These are phyloP conservation scores for Ochromonadaceae sp. DNA, from an alignment of 352 stramenopile species.

Conservation along the genomic window DNA sequence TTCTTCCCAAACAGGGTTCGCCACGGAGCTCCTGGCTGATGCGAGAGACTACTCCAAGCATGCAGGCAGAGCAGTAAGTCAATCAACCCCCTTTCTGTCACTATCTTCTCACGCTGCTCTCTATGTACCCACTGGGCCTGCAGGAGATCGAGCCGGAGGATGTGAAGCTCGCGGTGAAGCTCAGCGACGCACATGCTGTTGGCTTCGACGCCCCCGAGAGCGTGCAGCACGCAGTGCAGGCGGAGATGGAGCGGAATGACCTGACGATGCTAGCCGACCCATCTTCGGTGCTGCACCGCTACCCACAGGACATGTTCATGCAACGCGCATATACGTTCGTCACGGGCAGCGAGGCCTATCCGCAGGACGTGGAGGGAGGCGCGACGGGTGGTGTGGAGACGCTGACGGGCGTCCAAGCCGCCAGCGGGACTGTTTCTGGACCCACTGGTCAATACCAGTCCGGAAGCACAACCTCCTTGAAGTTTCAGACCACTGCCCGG, in stretches of 20 bases:
- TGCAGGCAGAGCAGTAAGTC: not conserved
- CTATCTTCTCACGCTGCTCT: not conserved
- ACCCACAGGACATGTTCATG: not conserved
- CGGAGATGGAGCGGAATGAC: not conserved
- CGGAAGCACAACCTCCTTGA: too few relatives aligned
- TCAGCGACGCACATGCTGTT: not conserved
- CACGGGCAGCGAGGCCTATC: not conserved
- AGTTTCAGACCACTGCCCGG: too few relatives aligned
- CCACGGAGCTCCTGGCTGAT: not conserved
- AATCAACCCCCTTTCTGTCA: too few relatives aligned
- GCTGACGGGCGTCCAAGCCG: too few relatives aligned
- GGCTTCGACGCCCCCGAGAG: not conserved
- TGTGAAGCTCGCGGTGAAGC: not conserved
- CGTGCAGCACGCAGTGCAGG: not conserved
- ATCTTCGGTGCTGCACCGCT: not conserved
- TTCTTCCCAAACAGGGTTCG: not conserved
- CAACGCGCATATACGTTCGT: not conserved
- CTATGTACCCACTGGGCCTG: not conserved
- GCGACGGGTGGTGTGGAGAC: too few relatives aligned
- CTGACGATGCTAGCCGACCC: not conserved
- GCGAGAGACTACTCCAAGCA: not conserved
- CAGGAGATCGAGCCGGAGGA: constrained; percentile 3
- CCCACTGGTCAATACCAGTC: too few relatives aligned
- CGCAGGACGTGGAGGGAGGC: too few relatives aligned
- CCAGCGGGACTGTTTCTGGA: too few relatives aligned